Percentiles rank a stretch among this genome's conserved stretches.
These are phyloP conservation scores for Hagleromyces aurorensis DNA, from an alignment of 805 yeast species.

Conservation along the genomic window DNA sequence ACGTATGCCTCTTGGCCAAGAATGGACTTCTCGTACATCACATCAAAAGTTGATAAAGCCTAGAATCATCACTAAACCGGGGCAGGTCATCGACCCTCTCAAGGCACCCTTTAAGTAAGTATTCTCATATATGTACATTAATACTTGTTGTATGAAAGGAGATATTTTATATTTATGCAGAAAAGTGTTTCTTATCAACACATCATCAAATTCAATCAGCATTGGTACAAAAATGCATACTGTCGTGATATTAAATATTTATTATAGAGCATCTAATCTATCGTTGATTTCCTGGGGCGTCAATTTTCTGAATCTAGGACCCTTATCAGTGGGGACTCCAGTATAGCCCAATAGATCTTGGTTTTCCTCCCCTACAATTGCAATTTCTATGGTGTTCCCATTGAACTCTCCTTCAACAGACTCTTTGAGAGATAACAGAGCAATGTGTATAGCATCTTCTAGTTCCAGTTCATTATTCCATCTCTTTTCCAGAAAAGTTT, in stretches of 20 bases:
- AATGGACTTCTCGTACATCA: slow-evolving; percentile 85
- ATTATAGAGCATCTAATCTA: slow-evolving; percentile 80
- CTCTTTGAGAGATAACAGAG: slow-evolving; percentile 87
- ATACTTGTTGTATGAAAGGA: too few relatives aligned
- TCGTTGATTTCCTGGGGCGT: slow-evolving; percentile 91
- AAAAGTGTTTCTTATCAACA: too few relatives aligned
- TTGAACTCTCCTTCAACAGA: slow-evolving; percentile 97
- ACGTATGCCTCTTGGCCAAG: slow-evolving; percentile 94
- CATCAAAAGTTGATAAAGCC: slow-evolving; percentile 89
- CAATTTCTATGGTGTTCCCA: slow-evolving; percentile 91
- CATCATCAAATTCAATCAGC: too few relatives aligned
- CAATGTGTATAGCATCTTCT: slow-evolving; percentile 97
- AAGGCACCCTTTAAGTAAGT: slow-evolving; percentile 70
- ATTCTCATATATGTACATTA: slow-evolving; percentile 1
- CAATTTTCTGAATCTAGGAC: slow-evolving; percentile 85
- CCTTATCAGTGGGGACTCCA: slow-evolving; percentile 69
- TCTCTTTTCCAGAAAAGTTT: slow-evolving; percentile 93
- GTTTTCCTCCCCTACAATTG: slow-evolving; percentile 76
- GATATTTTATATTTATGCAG: too few relatives aligned
- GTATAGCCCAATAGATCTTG: slow-evolving; percentile 75
- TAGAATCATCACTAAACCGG: slow-evolving; percentile 75
- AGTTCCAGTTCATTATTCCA: slow-evolving; percentile 96
- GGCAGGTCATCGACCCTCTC: slow-evolving; percentile 84
- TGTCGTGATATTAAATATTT: too few relatives aligned
- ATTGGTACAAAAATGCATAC: too few relatives aligned